These are phyloP conservation scores for Fusarium transvaalense DNA, from an alignment of 2,329 filamentous ascomycete species.

Conservation along the genomic window DNA sequence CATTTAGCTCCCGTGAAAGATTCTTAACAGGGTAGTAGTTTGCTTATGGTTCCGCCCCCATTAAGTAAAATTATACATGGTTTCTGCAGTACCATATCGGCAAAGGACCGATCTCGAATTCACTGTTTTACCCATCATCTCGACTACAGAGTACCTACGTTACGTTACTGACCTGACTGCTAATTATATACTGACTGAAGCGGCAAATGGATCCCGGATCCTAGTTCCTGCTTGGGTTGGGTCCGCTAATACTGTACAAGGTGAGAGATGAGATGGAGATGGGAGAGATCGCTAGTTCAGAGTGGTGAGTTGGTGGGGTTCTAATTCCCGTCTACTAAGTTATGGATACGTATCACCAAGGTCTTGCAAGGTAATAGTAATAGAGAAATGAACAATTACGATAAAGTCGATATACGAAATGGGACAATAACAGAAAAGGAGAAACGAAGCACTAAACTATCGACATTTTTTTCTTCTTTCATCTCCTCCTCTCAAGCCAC, in stretches of 20 bases:
- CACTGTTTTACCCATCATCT: not conserved
- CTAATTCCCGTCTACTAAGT: conserved; percentile 36
- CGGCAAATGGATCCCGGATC: conserved; percentile 33
- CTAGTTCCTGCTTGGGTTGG: conserved; percentile 37
- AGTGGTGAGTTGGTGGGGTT: conserved; percentile 42
- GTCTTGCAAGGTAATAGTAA: not conserved
- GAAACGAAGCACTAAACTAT: conserved; percentile 22
- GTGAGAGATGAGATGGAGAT: conserved; percentile 6
- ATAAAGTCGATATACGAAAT: conserved; percentile 34
- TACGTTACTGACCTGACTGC: not conserved
- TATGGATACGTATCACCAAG: conserved; percentile 18
- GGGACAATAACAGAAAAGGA: conserved; percentile 24
- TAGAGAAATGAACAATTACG: conserved; percentile 48
- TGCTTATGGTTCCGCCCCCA: conserved; percentile 15
- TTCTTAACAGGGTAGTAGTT: not conserved
- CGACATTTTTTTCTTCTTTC: conserved; percentile 25
- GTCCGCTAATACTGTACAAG: conserved; percentile 34
- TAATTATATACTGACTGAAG: conserved; percentile 22
- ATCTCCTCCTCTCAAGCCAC: conserved; percentile 20
- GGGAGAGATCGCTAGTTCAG: conserved; percentile 37
- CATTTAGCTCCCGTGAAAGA: not conserved
- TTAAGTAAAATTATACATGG: conserved; percentile 16
- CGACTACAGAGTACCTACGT: conserved; percentile 1
- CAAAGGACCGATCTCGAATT: conserved; percentile 34
- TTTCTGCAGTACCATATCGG: conserved; percentile 15